Percentiles rank a stretch among this genome's conserved stretches.
phyloP scores from a whole-genome alignment of 108 stramenopile species.

The Conticribra weissflogii region DNA sequence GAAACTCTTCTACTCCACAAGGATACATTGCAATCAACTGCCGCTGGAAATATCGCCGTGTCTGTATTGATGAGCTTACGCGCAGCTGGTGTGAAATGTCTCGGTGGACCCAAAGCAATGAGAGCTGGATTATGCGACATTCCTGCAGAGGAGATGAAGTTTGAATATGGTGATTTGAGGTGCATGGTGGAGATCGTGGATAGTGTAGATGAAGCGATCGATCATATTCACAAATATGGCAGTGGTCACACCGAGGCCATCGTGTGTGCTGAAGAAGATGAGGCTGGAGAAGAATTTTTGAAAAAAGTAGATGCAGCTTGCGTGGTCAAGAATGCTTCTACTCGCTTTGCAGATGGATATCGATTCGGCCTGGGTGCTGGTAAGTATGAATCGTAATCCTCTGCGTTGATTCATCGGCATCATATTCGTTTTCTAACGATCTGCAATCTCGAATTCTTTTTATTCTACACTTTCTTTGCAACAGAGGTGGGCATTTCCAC shows the following conservation, averaged over 20 bases:
- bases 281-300: constrained; percentile 88
- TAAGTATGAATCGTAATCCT: neutral
- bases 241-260: constrained; percentile 97
- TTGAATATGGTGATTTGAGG: constrained; percentile 94
- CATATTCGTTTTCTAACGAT: constrained; percentile 5
- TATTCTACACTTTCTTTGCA: neutral
- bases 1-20: constrained; percentile 96
- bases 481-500: constrained; percentile 97
- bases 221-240: constrained; percentile 93
- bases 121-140: constrained; percentile 74
- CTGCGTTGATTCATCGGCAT: neutral
- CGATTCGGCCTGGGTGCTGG: constrained; percentile 96
- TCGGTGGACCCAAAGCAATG: constrained; percentile 89
- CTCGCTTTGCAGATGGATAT: constrained; percentile 98
- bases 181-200: constrained; percentile 94
- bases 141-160: constrained; percentile 72
- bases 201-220: constrained; percentile 88
- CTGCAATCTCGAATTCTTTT: neutral
- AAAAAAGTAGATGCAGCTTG: constrained; percentile 93
- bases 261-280: constrained; percentile 85
- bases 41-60: constrained; percentile 62
- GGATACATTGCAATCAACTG: constrained; percentile 60
- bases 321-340: constrained; percentile 98
- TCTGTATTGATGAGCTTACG: constrained; percentile 76
- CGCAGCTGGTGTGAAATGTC: constrained; percentile 85